A percentile compares a stretch with the other conserved stretches of the same genome.
These are phyloP conservation scores for Acacia concinna DNA, from an alignment of 331 rosid species.

Conservation along the genomic window DNA sequence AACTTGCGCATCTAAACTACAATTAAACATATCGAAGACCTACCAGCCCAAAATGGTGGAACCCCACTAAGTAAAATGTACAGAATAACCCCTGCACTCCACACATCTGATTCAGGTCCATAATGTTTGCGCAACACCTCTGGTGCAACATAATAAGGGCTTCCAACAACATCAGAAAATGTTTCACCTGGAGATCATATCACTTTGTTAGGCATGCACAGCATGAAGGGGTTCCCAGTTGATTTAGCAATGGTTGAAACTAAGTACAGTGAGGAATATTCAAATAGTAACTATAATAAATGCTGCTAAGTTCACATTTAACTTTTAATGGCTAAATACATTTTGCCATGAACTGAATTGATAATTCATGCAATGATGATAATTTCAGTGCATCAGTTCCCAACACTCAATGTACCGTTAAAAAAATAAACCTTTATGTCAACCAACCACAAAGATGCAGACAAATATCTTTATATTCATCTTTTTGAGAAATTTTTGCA, in stretches of 20 bases:
- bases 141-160: conserved; percentile 74
- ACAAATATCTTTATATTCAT: not conserved
- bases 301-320: conserved; percentile 5
- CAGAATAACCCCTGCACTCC: conserved; percentile 71
- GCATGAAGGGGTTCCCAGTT: not conserved
- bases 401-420: not conserved
- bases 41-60: conserved; percentile 78
- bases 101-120: conserved; percentile 63
- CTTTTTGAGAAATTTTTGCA: conserved; percentile 23
- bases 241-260: conserved; percentile 10
- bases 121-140: conserved; percentile 63
- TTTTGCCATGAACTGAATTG: conserved; percentile 16
- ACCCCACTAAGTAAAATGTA: conserved; percentile 65
- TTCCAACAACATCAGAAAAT: conserved; percentile 61
- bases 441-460: conserved; percentile 27
- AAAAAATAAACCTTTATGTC: conserved; percentile 2
- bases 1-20: not conserved
- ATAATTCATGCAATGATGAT: conserved; percentile 21
- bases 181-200: conserved; percentile 47
- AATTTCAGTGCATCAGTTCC: conserved; percentile 16
- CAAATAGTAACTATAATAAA: not conserved
- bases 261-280: not conserved
- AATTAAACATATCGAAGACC: conserved; percentile 24
- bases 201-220: conserved; percentile 26
- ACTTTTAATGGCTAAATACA: not conserved